Conservation (phyloP, 1,139 yeast genomes). For the Candida neerlandica region DNA sequence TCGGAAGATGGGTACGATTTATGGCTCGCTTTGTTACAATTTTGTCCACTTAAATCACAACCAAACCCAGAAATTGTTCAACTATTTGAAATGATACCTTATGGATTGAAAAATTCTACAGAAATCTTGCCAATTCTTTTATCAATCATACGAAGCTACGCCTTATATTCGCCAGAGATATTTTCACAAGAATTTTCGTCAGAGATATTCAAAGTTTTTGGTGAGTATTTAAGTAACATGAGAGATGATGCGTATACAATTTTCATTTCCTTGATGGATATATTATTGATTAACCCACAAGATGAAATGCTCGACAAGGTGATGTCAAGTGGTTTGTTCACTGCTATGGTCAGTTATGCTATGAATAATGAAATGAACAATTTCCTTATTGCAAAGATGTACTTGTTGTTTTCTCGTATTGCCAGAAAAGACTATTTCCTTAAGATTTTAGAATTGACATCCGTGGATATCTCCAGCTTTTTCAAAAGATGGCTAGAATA, state of each 20-base stretch:
- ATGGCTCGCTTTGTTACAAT: slow-evolving; percentile 74
- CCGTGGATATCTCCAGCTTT: slow-evolving; percentile 27
- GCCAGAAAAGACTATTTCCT: slow-evolving; percentile 41
- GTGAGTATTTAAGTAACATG: slow-evolving; percentile 60
- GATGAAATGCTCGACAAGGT: slow-evolving; percentile 37
- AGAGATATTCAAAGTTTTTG: slow-evolving; percentile 53
- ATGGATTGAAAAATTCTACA: slow-evolving; percentile 62
- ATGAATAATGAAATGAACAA: slow-evolving; percentile 45
- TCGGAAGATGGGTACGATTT: slow-evolving; percentile 88
- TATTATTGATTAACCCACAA: slow-evolving; percentile 38
- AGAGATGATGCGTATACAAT: slow-evolving; percentile 70
- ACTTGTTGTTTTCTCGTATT: slow-evolving; percentile 56
- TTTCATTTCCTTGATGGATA: slow-evolving; percentile 61
- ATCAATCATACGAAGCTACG: slow-evolving; percentile 71
- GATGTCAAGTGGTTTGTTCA: slow-evolving; percentile 50
- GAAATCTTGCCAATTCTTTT: slow-evolving; percentile 74
- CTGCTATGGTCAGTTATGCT: slow-evolving; percentile 47
- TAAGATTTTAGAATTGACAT: slow-evolving; percentile 33
- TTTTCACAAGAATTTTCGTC: slow-evolving; percentile 34
- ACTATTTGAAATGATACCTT: slow-evolving; percentile 51
- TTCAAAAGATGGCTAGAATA: slow-evolving; percentile 37
- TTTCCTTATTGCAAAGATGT: slow-evolving; percentile 53
- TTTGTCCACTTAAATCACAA: slow-evolving; percentile 35
- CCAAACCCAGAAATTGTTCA: slow-evolving; percentile 32
- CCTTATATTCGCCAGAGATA: slow-evolving; percentile 58